phyloP scores from a whole-genome alignment of 2,329 filamentous ascomycete species.

The Ceratocystiopsis minuta region DNA sequence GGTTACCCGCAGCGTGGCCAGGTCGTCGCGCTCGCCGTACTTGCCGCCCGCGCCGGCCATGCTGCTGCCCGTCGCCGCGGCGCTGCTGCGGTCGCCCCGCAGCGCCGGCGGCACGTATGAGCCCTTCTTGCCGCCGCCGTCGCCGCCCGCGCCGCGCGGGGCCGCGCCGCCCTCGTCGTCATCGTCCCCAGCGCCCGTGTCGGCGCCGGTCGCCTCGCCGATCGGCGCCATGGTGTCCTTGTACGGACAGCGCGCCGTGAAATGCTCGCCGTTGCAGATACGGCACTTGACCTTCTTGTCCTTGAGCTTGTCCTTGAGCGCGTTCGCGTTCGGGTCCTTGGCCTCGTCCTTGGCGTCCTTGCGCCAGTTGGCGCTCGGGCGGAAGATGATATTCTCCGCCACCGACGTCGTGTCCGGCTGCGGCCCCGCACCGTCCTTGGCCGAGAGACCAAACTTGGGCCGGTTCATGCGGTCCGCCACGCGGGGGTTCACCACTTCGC shows the following conservation, averaged over 20 bases:
- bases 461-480: slow-evolving; percentile 89
- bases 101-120: slow-evolving; percentile 92
- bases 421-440: slow-evolving; percentile 68
- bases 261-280: slow-evolving; percentile 98
- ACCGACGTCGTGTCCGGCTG: slow-evolving; percentile 73
- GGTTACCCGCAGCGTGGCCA: slow-evolving; percentile 90
- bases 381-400: slow-evolving; percentile 96
- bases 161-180: slow-evolving; percentile 29
- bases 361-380: slow-evolving; percentile 86
- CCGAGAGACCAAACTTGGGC: slow-evolving; percentile 82
- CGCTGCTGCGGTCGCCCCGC: slow-evolving; percentile 58
- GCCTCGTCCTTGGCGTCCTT: slow-evolving; percentile 65
- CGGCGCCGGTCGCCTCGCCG: slow-evolving; percentile 38
- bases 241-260: slow-evolving; percentile 96
- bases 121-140: slow-evolving; percentile 48
- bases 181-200: slow-evolving; percentile 38
- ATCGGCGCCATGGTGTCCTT: slow-evolving; percentile 97
- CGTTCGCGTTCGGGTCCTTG: slow-evolving; percentile 53
- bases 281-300: slow-evolving; percentile 99
- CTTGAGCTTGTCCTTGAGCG: slow-evolving; percentile 70
- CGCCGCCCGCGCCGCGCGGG: slow-evolving; percentile 32
- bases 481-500: slow-evolving; percentile 87
- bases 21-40: slow-evolving; percentile 81
- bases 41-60: slow-evolving; percentile 56
- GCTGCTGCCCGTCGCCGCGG: slow-evolving; percentile 38